Conservation (phyloP, 2,329 filamentous ascomycete genomes). For the Hymenoscyphus occultus region DNA sequence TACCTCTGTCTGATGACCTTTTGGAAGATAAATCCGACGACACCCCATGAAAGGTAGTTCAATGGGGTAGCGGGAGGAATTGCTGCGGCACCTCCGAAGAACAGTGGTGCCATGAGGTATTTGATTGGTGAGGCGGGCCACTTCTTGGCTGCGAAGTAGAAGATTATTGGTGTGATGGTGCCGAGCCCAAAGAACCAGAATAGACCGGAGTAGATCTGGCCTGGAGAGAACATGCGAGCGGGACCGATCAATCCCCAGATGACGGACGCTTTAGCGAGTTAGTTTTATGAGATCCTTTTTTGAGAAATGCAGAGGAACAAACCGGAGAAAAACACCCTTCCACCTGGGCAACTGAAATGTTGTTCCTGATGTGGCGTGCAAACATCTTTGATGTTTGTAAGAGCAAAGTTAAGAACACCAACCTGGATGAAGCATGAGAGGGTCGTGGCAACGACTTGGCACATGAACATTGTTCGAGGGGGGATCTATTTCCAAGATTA, state of each 20-base stretch:
- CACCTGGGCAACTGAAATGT: slow-evolving; percentile 55
- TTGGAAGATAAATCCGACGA: slow-evolving; percentile 66
- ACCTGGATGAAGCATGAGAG: slow-evolving; percentile 65
- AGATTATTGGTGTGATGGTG: slow-evolving; percentile 56
- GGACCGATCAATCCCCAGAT: slow-evolving; percentile 75
- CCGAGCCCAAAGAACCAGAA: slow-evolving; percentile 73
- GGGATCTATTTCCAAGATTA: slow-evolving; percentile 44
- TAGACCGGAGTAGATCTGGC: slow-evolving; percentile 60
- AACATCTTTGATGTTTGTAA: slow-evolving; percentile 60
- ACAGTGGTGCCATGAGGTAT: slow-evolving; percentile 27
- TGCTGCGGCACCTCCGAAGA: slow-evolving; percentile 24
- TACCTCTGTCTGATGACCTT: slow-evolving; percentile 62
- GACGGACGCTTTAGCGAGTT: slow-evolving; percentile 64
- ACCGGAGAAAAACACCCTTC: slow-evolving; percentile 56
- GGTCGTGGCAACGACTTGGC: slow-evolving; percentile 54
- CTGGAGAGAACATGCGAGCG: slow-evolving; percentile 63
- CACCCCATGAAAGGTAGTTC: slow-evolving; percentile 69
- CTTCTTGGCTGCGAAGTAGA: slow-evolving; percentile 52
- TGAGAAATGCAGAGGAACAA: slow-evolving; percentile 41
- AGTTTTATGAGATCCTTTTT: slow-evolving; percentile 34
- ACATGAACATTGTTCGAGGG: slow-evolving; percentile 39
- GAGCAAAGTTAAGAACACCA: slow-evolving; percentile 57
- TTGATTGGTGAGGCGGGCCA: slow-evolving; percentile 61
- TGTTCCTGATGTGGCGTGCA: slow-evolving; percentile 54
- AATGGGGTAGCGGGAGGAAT: slow-evolving; percentile 67